Percentiles rank a stretch among this genome's conserved stretches.
Conservation (phyloP, 2,329 filamentous ascomycete species). For the Penicillium sp. region DNA sequence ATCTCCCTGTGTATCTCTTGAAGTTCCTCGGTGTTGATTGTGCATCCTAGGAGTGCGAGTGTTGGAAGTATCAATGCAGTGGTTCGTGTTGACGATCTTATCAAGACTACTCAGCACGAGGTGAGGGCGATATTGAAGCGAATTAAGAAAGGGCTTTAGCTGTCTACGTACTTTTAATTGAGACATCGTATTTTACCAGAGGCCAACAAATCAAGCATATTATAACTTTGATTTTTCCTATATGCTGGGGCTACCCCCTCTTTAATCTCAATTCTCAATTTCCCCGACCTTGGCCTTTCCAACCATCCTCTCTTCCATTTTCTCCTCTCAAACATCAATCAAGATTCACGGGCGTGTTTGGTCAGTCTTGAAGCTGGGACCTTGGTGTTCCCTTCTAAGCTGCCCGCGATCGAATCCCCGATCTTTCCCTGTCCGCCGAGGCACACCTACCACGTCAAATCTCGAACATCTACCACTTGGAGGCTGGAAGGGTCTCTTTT, state of each 20-base stretch:
- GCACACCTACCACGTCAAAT: constrained; percentile 14
- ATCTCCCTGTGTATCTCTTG: background rate
- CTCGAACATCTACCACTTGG: background rate
- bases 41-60: constrained; percentile 16
- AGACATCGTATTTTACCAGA: too few relatives aligned
- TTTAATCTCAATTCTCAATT: background rate
- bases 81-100: constrained; percentile 13
- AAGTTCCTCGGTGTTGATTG: background rate
- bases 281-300: background rate
- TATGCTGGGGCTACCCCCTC: background rate
- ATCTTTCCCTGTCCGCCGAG: constrained; percentile 14
- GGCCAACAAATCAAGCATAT: too few relatives aligned
- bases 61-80: constrained; percentile 19
- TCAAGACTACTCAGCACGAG: constrained; percentile 12
- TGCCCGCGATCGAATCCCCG: constrained; percentile 23
- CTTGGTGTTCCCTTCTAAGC: constrained; percentile 28
- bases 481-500: background rate
- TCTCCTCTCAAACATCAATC: background rate
- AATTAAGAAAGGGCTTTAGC: constrained; percentile 3
- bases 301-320: background rate
- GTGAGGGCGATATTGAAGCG: constrained; percentile 5
- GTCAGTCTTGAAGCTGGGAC: constrained; percentile 30
- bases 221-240: too few relatives aligned
- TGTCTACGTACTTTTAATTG: too few relatives aligned
- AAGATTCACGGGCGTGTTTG: constrained; percentile 18